Base-by-base conservation (phyloP, 352 stramenopile species). In the Phytopythium delawarense region DNA sequence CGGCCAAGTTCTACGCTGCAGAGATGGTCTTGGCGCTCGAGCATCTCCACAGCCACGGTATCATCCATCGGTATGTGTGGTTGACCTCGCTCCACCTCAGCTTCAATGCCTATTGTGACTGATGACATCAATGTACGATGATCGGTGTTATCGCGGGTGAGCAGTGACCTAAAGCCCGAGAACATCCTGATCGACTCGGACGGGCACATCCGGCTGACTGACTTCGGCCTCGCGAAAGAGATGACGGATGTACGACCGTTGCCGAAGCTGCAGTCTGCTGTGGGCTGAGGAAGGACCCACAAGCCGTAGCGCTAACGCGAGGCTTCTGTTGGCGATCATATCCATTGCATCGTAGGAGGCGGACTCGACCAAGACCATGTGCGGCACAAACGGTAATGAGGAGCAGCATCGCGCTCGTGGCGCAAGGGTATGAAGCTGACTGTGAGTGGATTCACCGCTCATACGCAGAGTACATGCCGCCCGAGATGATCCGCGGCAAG, bases 201-300 rank as follows among this genome's bases (percentile, higher is more conserved):
- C 58, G 88, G 88, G 16, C 87, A 96, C 67, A 92, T 96, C 51
- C 80, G 80, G 32, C 66, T 96, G 50, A 94, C 84, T 2, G 88
- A 96, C 67, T 96, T 96, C 67, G 88, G 88, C 7, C 74, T 96
- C 18, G 81, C 82, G 2, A 92, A 92, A 64, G 82, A 93, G 64
- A 89, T 92, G 72, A 59, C 67, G 6, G 74, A 87, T 72, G 83
- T 92, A 54, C 4, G 48, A 15, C 28, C 20, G 0, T 2, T 16
- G 28, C 12, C 30, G 11, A 28, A n/a, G 13, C 7, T 13, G 12
- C 21, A 21, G 25, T 2, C 23, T 9, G 48, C 28, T 9, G 5
- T 54, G 15, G 48, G 28, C n/a, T 35, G 28, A 20, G 13, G 23
- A 63, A 50, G 57, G 21, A 58, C 18, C 11, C 34, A 12, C 5